Percentiles rank a stretch among this genome's conserved stretches.
Evolutionary conservation across 2,329 filamentous ascomycete genomes (phyloP).

Genomic region (Aureobasidium sp.): DNA sequence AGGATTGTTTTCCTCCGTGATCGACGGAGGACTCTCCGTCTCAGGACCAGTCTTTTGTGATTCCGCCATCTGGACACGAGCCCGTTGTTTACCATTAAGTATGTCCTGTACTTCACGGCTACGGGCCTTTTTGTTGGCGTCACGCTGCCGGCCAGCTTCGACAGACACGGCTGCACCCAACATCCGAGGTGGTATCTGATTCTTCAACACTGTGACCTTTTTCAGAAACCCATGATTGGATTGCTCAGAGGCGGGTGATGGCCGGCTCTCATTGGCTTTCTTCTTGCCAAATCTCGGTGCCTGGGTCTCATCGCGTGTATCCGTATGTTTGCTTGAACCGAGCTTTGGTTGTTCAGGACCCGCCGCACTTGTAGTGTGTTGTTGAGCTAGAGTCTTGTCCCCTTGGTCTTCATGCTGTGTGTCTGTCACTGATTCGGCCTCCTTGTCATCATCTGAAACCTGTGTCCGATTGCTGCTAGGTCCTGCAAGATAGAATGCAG

Average conservation of each 20-base stretch:
- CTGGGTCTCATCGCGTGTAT: not conserved
- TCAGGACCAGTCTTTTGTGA: too few species aligned
- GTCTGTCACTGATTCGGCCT: too few species aligned
- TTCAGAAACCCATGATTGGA: not conserved
- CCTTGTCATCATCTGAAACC: not conserved
- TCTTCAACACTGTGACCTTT: not conserved
- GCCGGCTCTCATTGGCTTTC: too few species aligned
- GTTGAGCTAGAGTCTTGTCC: not conserved
- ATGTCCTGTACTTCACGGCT: not conserved
- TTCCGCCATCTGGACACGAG: not conserved
- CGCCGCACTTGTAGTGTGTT: not conserved
- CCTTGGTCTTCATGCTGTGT: not conserved
- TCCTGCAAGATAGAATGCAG: not conserved
- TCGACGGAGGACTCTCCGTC: too few species aligned
- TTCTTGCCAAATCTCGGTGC: too few species aligned
- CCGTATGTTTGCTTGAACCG: not conserved
- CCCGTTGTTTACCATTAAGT: not conserved
- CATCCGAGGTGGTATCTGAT: not conserved
- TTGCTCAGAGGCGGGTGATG: not conserved
- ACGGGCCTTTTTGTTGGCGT: not conserved
- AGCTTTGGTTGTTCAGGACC: not conserved
- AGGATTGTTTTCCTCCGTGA: too few species aligned
- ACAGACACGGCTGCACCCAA: not conserved
- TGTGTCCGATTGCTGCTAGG: not conserved
- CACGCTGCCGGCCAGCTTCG: not conserved